phyloP scores from a whole-genome alignment of 352 stramenopile genomes.

The Detonula confervacea region DNA sequence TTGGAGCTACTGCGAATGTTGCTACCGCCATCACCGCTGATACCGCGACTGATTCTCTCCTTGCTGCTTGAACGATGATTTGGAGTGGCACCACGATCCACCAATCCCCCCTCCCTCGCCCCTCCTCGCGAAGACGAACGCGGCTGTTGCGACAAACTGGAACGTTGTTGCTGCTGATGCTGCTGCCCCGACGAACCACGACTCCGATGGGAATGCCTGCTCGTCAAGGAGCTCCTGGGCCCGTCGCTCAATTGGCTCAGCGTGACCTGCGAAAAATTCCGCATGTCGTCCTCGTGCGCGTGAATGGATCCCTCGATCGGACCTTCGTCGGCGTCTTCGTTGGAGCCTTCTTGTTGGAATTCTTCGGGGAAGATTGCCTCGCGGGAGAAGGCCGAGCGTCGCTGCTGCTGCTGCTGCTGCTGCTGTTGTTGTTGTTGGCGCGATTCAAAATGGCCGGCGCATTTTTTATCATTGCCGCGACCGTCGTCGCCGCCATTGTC shows the following conservation, averaged over 20 bases:
- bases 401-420: conserved; percentile 14
- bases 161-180: no score
- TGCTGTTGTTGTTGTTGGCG: neutral
- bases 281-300: conserved; percentile 10
- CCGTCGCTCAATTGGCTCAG: conserved; percentile 35
- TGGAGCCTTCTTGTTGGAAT: neutral
- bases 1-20: no score
- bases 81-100: neutral
- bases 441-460: conserved; percentile 8
- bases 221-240: no score
- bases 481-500: neutral
- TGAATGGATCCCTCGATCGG: conserved; percentile 37
- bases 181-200: conserved; percentile 11
- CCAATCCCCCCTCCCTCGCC: neutral
- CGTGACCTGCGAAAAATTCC: conserved; percentile 32
- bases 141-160: no score
- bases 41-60: neutral
- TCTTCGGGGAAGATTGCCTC: conserved; percentile 5
- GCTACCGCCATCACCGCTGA: neutral
- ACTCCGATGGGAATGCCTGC: conserved; percentile 3
- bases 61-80: neutral
- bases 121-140: no score
- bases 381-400: neutral
- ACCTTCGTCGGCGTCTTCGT: conserved; percentile 6
- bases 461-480: neutral